A percentile compares a stretch with the other conserved stretches of the same genome.
phyloP scores from a whole-genome alignment of 2,329 filamentous ascomycete genomes.

The Neofusicoccum laricinum region DNA sequence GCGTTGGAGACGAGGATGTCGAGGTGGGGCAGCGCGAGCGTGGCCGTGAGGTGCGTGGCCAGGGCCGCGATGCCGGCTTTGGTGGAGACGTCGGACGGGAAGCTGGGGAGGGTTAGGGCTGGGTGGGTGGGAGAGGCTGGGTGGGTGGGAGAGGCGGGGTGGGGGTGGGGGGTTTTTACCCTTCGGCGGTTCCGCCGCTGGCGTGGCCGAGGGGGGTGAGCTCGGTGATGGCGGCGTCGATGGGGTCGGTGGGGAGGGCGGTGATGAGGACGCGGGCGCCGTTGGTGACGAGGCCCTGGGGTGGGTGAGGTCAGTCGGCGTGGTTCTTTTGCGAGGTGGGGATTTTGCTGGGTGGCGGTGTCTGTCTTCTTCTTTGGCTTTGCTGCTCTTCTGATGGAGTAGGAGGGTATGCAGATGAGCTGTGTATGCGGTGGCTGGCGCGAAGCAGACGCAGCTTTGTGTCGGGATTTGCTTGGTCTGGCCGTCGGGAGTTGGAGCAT shows the following conservation, averaged over 20 bases:
- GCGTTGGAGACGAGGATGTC: conserved; percentile 52
- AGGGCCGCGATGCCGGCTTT: conserved; percentile 41
- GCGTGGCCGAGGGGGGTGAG: neutral
- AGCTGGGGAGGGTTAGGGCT: conserved; percentile 10
- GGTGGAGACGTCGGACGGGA: conserved; percentile 38
- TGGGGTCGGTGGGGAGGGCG: conserved; percentile 17
- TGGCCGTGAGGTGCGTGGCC: conserved; percentile 29
- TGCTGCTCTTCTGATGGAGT: neutral
- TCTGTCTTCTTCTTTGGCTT: too few species aligned
- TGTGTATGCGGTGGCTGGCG: too few species aligned
- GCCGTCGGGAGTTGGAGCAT: too few species aligned
- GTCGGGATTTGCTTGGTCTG: too few species aligned
- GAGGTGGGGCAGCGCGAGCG: conserved; percentile 37
- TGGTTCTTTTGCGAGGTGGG: neutral
- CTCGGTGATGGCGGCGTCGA: neutral
- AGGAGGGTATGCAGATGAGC: too few species aligned
- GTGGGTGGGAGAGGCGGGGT: neutral
- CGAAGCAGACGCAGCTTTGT: too few species aligned
- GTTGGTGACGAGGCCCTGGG: conserved; percentile 17
- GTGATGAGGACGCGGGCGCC: conserved; percentile 17
- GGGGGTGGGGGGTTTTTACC: neutral
- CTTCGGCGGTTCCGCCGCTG: conserved; percentile 2
- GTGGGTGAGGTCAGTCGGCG: neutral
- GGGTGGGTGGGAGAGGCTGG: neutral
- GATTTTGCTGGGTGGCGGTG: too few species aligned